Conservation (phyloP, 495 filamentous ascomycete species). For the Tuber microsphaerosporum region DNA sequence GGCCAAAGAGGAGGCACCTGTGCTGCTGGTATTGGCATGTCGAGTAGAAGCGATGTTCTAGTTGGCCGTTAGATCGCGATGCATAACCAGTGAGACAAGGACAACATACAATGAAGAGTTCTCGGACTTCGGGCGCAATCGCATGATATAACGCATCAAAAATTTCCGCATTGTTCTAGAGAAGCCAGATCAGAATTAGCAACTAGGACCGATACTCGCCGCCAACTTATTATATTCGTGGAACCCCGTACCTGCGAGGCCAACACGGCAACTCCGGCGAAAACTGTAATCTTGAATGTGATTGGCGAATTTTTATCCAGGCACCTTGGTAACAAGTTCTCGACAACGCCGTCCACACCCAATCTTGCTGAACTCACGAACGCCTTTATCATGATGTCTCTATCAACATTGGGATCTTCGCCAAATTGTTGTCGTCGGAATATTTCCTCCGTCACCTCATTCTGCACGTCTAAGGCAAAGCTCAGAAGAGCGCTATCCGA, state of each 20-base stretch:
- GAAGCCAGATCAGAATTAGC: constrained; percentile 19
- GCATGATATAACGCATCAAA: constrained; percentile 52
- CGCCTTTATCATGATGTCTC: constrained; percentile 57
- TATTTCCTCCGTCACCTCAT: constrained; percentile 57
- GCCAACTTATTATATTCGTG: constrained; percentile 2
- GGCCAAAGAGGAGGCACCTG: constrained; percentile 10
- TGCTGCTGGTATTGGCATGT: constrained; percentile 21
- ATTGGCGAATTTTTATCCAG: constrained; percentile 52
- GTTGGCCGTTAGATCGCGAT: background rate
- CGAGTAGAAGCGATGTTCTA: constrained; percentile 34
- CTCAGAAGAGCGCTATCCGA: constrained; percentile 56
- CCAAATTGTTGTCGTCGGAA: constrained; percentile 49
- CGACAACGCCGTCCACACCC: constrained; percentile 52
- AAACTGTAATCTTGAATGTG: constrained; percentile 55
- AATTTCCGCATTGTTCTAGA: constrained; percentile 45
- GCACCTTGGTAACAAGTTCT: constrained; percentile 50
- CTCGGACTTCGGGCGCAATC: constrained; percentile 52
- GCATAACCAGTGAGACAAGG: background rate
- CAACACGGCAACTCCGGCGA: constrained; percentile 44
- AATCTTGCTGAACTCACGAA: constrained; percentile 57
- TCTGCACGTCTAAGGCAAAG: constrained; percentile 60
- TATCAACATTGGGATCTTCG: constrained; percentile 49
- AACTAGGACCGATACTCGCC: constrained; percentile 52
- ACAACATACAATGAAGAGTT: constrained; percentile 48
- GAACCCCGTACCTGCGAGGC: constrained; percentile 31